phyloP scores from a whole-genome alignment of 441 rosid species.

The Pelargonium cotyledonis region DNA sequence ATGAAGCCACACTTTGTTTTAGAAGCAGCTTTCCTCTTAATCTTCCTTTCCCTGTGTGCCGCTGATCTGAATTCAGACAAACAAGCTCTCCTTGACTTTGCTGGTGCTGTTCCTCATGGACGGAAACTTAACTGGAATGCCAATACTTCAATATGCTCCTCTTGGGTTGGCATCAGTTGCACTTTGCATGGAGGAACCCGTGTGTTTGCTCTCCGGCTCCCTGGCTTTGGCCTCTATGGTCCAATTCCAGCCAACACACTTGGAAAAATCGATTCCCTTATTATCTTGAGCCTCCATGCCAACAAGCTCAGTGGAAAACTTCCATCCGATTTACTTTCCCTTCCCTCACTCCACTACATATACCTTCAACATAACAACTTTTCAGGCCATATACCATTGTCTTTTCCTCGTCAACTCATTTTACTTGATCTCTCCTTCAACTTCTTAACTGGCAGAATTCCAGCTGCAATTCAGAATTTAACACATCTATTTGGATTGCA shows the following conservation, averaged over 20 bases:
- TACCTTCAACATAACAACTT: constrained; percentile 59
- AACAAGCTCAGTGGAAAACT: constrained; percentile 48
- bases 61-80: constrained; percentile 49
- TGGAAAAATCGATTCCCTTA: constrained; percentile 56
- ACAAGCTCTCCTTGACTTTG: constrained; percentile 55
- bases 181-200: constrained; percentile 28
- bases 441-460: constrained; percentile 49
- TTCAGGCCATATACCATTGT: constrained; percentile 49
- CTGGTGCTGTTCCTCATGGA: constrained; percentile 49
- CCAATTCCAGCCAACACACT: constrained; percentile 54
- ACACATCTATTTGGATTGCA: constrained; percentile 43
- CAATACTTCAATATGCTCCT: constrained; percentile 34
- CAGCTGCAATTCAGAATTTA: constrained; percentile 37
- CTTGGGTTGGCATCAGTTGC: constrained; percentile 69
- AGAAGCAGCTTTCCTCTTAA: neutral
- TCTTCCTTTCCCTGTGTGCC: constrained; percentile 22
- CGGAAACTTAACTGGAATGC: constrained; percentile 58
- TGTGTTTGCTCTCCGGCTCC: constrained; percentile 49
- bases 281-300: constrained; percentile 55
- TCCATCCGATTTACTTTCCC: constrained; percentile 50
- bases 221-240: constrained; percentile 58
- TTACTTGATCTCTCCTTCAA: constrained; percentile 61
- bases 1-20: constrained; percentile 30
- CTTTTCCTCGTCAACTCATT: constrained; percentile 36
- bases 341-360: constrained; percentile 49